Evolutionary conservation across 2,329 filamentous ascomycete species (phyloP).

Genomic region (Fusarium hostae): DNA sequence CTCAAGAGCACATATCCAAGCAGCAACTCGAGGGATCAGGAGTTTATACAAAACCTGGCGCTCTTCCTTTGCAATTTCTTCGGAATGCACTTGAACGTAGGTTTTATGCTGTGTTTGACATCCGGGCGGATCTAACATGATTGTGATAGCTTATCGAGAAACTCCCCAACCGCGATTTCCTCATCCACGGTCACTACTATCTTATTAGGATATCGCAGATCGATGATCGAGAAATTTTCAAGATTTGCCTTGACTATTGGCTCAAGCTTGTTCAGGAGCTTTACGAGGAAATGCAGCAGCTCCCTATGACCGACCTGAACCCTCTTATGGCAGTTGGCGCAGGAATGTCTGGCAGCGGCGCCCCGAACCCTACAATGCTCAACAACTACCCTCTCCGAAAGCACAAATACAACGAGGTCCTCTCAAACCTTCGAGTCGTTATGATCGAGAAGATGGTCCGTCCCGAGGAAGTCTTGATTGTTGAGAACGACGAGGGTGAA

Average conservation of each 20-base stretch:
- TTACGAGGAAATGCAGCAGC: conserved; percentile 98
- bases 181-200: conserved; percentile 97
- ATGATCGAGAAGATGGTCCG: conserved; percentile 99
- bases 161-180: conserved; percentile 91
- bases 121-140: conserved; percentile 29
- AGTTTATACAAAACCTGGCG: conserved; percentile 96
- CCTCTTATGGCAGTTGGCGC: conserved; percentile 83
- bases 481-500: conserved; percentile 99
- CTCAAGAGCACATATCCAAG: conserved; percentile 90
- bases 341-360: conserved; percentile 80
- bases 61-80: conserved; percentile 98
- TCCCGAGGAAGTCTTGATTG: conserved; percentile 96
- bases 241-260: conserved; percentile 99
- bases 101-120: conserved; percentile 38
- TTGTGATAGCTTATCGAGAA: conserved; percentile 83
- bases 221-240: conserved; percentile 98
- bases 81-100: conserved; percentile 85
- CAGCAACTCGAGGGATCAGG: conserved; percentile 93
- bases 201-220: conserved; percentile 98
- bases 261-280: conserved; percentile 97
- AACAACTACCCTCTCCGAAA: conserved; percentile 94
- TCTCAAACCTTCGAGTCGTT: conserved; percentile 92
- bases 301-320: conserved; percentile 93
- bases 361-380: conserved; percentile 84
- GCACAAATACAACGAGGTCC: conserved; percentile 95